These are phyloP conservation scores for Pythium vanterpoolii DNA, from an alignment of 352 stramenopile species.

Conservation along the genomic window DNA sequence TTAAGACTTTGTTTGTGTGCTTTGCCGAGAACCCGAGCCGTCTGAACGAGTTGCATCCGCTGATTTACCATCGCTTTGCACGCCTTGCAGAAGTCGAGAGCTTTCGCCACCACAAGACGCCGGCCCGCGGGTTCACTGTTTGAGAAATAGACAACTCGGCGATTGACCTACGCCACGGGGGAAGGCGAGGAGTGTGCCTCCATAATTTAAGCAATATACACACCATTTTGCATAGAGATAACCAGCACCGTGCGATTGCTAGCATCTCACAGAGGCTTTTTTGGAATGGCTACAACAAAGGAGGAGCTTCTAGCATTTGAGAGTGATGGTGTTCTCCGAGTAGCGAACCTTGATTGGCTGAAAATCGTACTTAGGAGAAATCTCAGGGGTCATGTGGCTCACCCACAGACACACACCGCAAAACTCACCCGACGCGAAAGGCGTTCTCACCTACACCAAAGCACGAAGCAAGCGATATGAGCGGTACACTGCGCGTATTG, in stretches of 20 bases:
- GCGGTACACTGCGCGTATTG: constrained; percentile 30
- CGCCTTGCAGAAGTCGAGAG: constrained; percentile 82
- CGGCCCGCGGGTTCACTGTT: constrained; percentile 8
- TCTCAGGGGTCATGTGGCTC: constrained; percentile 6
- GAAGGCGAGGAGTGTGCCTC: too few species aligned
- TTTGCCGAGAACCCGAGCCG: constrained; percentile 79
- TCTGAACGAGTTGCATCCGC: constrained; percentile 75
- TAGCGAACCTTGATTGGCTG: constrained; percentile 11
- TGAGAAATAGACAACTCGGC: background rate
- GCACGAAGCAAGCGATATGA: constrained; percentile 8
- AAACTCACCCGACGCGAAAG: background rate
- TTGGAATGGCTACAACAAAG: background rate
- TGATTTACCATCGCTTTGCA: constrained; percentile 87
- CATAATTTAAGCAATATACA: too few species aligned
- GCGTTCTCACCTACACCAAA: too few species aligned
- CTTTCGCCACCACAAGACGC: constrained; percentile 72
- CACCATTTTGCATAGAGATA: too few species aligned
- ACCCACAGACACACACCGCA: background rate
- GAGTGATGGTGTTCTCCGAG: constrained; percentile 22
- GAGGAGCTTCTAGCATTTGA: background rate
- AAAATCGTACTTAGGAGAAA: constrained; percentile 6
- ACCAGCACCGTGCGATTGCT: too few species aligned
- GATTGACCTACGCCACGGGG: background rate
- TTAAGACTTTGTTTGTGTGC: constrained; percentile 87
- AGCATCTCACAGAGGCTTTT: background rate